phyloP scores from a whole-genome alignment of 1,284 basidiomycete species.

The Moniliophthora roreri region DNA sequence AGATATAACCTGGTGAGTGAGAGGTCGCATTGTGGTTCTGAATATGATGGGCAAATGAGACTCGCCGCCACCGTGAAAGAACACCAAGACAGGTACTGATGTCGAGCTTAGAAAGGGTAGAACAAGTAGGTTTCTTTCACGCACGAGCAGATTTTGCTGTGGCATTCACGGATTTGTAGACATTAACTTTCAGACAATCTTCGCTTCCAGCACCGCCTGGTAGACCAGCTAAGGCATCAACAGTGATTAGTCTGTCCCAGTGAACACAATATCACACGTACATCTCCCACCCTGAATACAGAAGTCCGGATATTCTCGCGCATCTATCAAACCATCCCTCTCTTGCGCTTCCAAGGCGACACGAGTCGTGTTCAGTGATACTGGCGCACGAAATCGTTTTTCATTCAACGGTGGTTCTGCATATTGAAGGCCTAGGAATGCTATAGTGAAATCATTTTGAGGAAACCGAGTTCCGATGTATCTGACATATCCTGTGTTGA shows the following conservation, averaged over 20 bases:
- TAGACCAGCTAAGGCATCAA: slow-evolving; percentile 36
- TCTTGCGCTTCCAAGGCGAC: slow-evolving; percentile 25
- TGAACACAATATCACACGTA: slow-evolving; percentile 21
- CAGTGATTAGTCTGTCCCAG: not conserved
- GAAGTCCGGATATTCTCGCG: slow-evolving; percentile 50
- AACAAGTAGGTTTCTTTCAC: slow-evolving; percentile 14
- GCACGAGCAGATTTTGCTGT: slow-evolving; percentile 39
- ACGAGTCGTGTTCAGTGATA: slow-evolving; percentile 41
- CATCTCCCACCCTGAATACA: slow-evolving; percentile 58
- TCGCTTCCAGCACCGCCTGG: slow-evolving; percentile 62
- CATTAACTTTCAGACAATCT: slow-evolving; percentile 54
- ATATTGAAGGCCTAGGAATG: slow-evolving; percentile 55
- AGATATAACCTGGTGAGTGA: slow-evolving; percentile 44
- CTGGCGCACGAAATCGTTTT: slow-evolving; percentile 47
- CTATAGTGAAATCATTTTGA: slow-evolving; percentile 45
- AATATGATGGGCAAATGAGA: not conserved
- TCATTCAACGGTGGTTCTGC: slow-evolving; percentile 53
- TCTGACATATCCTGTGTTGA: slow-evolving; percentile 50
- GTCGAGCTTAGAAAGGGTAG: not conserved
- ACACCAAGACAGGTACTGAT: slow-evolving; percentile 48
- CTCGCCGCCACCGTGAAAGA: slow-evolving; percentile 64
- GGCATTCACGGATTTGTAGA: slow-evolving; percentile 46
- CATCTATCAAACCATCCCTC: slow-evolving; percentile 40
- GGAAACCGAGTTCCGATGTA: slow-evolving; percentile 51
- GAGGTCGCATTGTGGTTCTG: slow-evolving; percentile 7